Conservation (phyloP, 2,329 filamentous ascomycete genomes). For the Diaporthe ilicicola region DNA sequence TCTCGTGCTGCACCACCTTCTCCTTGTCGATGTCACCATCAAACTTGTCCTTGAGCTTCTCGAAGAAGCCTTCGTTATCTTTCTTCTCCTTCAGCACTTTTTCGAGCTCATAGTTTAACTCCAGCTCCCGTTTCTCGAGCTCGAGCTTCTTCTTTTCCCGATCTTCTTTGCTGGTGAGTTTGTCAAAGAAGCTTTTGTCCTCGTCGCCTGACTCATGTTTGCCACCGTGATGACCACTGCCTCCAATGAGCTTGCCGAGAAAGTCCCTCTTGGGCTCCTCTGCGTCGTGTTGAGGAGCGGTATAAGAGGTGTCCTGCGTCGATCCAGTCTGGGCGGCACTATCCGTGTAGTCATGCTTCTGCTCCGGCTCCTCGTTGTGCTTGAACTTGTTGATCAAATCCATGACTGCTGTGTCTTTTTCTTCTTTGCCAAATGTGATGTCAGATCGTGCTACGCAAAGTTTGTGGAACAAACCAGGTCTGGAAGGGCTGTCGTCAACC, state of each 20-base stretch:
- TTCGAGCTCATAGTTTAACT: conserved; percentile 24
- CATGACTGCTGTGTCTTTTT: background rate
- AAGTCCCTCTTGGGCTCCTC: conserved; percentile 28
- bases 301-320: background rate
- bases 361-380: conserved; percentile 11
- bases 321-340: background rate
- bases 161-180: background rate
- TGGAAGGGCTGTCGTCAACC: background rate
- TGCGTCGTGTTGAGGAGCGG: background rate
- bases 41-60: conserved; percentile 15
- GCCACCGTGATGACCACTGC: conserved; percentile 22
- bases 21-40: conserved; percentile 24
- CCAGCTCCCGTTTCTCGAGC: conserved; percentile 24
- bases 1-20: background rate
- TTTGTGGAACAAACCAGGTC: background rate
- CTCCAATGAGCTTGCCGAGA: conserved; percentile 24
- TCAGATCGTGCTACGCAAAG: background rate
- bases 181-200: conserved; percentile 23
- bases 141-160: conserved; percentile 13
- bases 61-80: conserved; percentile 26
- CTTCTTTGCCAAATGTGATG: background rate
- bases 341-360: background rate
- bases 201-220: background rate
- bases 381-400: conserved; percentile 29
- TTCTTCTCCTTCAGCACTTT: conserved; percentile 13